Conservation (phyloP, 208 protist genomes). For the Willaertia magna region DNA sequence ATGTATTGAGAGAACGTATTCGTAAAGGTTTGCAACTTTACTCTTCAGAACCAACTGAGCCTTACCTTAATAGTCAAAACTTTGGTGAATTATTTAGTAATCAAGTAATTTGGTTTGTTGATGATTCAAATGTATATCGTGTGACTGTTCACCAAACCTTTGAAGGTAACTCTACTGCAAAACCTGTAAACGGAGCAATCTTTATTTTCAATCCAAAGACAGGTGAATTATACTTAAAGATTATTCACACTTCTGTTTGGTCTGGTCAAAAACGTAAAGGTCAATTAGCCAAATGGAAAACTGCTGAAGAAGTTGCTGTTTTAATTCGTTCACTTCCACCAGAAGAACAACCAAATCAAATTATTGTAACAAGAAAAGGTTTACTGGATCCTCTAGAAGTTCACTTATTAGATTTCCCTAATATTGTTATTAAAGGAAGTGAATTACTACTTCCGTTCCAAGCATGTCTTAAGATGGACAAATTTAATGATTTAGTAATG, state of each 20-base stretch:
- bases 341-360: constrained; percentile 98
- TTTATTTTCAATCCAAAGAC: constrained; percentile 99
- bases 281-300: constrained; percentile 99
- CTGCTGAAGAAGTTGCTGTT: constrained; percentile 97
- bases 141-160: constrained; percentile 99
- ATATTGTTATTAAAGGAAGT: constrained; percentile 98
- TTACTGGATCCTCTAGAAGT: constrained; percentile 92
- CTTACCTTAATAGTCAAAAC: constrained; percentile 94
- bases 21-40: constrained; percentile 99
- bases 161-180: constrained; percentile 93
- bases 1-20: constrained; percentile 97
- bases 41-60: constrained; percentile 97
- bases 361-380: constrained; percentile 98
- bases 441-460: constrained; percentile 98
- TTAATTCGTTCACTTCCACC: constrained; percentile 95
- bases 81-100: constrained; percentile 98
- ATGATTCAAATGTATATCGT: constrained; percentile 98
- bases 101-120: constrained; percentile 99
- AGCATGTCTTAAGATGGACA: constrained; percentile 94
- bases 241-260: constrained; percentile 99
- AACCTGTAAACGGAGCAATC: constrained; percentile 94
- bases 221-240: constrained; percentile 98
- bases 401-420: constrained; percentile 97
- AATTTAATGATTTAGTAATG: constrained; percentile 97
- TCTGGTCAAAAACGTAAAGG: constrained; percentile 97